These are phyloP conservation scores for Morella rubra DNA, from an alignment of 306 rosid species.

Conservation along the genomic window DNA sequence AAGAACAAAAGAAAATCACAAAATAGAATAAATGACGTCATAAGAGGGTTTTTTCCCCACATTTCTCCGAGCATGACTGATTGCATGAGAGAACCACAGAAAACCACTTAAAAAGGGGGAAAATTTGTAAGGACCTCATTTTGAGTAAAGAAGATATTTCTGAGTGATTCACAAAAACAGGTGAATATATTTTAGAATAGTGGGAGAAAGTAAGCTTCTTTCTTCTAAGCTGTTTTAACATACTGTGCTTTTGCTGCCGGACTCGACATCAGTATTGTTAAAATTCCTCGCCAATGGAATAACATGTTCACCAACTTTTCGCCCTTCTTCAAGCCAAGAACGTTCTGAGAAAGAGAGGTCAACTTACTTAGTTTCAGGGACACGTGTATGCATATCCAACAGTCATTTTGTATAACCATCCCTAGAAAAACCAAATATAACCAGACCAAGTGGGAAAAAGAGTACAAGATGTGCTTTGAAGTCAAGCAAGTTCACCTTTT, in stretches of 20 bases:
- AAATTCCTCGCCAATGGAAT: constrained; percentile 89
- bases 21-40: background rate
- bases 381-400: background rate
- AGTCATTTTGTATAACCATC: background rate
- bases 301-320: constrained; percentile 85
- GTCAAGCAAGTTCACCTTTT: constrained; percentile 57
- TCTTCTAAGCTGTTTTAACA: constrained; percentile 17
- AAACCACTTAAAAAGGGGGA: background rate
- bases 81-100: background rate
- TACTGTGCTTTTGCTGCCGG: constrained; percentile 59
- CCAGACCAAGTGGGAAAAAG: constrained; percentile 7
- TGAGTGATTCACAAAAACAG: background rate
- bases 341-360: constrained; percentile 53
- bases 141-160: background rate
- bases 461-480: background rate
- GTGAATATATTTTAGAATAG: background rate
- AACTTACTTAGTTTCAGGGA: constrained; percentile 20
- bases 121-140: background rate
- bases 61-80: background rate
- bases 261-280: constrained; percentile 57
- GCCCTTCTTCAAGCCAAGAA: constrained; percentile 86
- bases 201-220: constrained; percentile 5
- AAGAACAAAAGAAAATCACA: background rate
- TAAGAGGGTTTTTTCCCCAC: background rate
- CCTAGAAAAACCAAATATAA: constrained; percentile 5